Conservation (phyloP, 169 alveolate species). For the Eimeria necatrix region DNA sequence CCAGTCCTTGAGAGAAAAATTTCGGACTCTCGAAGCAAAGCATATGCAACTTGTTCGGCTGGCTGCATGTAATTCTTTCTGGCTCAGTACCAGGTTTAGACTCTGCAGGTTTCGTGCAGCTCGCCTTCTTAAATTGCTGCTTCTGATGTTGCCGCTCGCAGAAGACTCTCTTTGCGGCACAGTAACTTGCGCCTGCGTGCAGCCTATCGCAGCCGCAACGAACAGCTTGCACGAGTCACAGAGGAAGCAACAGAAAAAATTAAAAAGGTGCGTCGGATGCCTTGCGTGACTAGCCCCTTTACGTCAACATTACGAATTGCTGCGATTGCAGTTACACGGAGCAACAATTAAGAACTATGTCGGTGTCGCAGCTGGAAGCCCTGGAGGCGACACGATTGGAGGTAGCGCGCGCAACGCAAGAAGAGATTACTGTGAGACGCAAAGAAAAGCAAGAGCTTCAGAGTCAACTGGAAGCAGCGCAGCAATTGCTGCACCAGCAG, state of each 20-base stretch:
- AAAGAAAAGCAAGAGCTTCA: slow-evolving; percentile 37
- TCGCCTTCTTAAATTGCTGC: background rate
- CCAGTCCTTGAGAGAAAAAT: background rate
- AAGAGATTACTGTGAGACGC: background rate
- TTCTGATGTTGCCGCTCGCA: background rate
- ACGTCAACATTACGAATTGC: background rate
- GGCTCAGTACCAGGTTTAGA: too few relatives aligned
- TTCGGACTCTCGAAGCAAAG: slow-evolving; percentile 53
- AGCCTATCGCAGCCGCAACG: slow-evolving; percentile 67
- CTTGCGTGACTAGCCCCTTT: background rate
- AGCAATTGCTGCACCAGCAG: slow-evolving; percentile 51
- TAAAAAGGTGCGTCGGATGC: background rate
- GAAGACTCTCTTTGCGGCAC: background rate
- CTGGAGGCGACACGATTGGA: slow-evolving; percentile 28
- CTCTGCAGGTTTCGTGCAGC: background rate
- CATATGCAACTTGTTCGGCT: slow-evolving; percentile 69
- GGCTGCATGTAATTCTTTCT: slow-evolving; percentile 7
- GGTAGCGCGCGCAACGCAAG: slow-evolving; percentile 21
- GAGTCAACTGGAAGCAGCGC: slow-evolving; percentile 54
- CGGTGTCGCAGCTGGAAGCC: slow-evolving; percentile 52
- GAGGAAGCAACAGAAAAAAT: slow-evolving; percentile 35
- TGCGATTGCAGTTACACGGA: too few relatives aligned
- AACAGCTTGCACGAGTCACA: slow-evolving; percentile 28
- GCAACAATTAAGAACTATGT: background rate
- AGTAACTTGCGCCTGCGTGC: slow-evolving; percentile 13